These are phyloP conservation scores for Mallotus japonicus DNA, from an alignment of 441 rosid genomes.

Conservation along the genomic window DNA sequence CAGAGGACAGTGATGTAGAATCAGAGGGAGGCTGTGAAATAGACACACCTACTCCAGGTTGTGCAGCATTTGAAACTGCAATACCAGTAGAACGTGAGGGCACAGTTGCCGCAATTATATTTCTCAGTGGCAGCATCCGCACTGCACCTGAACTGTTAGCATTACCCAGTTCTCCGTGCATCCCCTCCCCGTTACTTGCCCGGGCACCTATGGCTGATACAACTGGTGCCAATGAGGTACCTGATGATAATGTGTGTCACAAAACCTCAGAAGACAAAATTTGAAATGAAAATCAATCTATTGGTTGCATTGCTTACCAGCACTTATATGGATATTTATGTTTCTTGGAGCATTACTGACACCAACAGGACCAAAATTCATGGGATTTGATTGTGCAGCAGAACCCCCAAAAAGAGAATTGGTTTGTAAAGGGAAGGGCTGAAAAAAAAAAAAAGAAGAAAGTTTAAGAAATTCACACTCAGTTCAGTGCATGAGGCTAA, in stretches of 20 bases:
- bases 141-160: conserved; percentile 39
- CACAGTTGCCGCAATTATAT: conserved; percentile 43
- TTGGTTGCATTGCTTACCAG: conserved; percentile 53
- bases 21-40: conserved; percentile 37
- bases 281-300: conserved; percentile 11
- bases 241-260: conserved; percentile 37
- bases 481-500: not conserved
- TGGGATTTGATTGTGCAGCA: conserved; percentile 49
- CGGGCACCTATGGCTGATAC: conserved; percentile 57
- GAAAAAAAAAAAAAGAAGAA: conserved; percentile 22
- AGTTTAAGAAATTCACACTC: not conserved
- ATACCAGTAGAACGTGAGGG: conserved; percentile 44
- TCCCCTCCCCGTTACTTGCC: conserved; percentile 44
- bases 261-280: conserved; percentile 1
- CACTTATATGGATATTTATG: conserved; percentile 93
- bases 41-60: conserved; percentile 42
- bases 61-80: conserved; percentile 37
- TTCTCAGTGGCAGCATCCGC: conserved; percentile 46
- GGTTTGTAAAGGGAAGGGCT: conserved; percentile 93
- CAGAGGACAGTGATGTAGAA: conserved; percentile 35
- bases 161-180: conserved; percentile 46
- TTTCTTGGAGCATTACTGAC: conserved; percentile 67
- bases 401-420: conserved; percentile 66
- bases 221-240: conserved; percentile 56
- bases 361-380: conserved; percentile 52